These are phyloP conservation scores for Trichoderma harzianum DNA, from an alignment of 2,329 filamentous ascomycete species.

Conservation along the genomic window DNA sequence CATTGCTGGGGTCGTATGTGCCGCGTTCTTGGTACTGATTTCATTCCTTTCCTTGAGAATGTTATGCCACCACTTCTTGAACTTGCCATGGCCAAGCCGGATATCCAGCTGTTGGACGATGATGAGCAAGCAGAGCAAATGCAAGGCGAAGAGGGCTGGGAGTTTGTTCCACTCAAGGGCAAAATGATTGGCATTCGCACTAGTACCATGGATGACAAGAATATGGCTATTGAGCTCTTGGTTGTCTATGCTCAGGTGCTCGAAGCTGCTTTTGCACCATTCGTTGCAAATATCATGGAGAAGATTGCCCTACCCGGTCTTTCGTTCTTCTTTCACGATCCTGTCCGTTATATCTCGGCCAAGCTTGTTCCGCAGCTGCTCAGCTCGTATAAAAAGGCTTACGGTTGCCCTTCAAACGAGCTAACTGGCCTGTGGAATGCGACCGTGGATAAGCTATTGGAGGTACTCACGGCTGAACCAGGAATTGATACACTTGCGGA, in stretches of 20 bases:
- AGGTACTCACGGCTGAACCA: slow-evolving; percentile 89
- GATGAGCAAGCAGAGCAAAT: slow-evolving; percentile 91
- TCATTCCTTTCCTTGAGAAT: slow-evolving; percentile 84
- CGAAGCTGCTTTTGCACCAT: slow-evolving; percentile 88
- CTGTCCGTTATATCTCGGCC: slow-evolving; percentile 89
- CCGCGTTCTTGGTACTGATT: slow-evolving; percentile 83
- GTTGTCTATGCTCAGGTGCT: slow-evolving; percentile 96
- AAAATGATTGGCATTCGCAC: slow-evolving; percentile 99
- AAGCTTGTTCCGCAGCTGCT: slow-evolving; percentile 92
- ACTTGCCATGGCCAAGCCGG: slow-evolving; percentile 89
- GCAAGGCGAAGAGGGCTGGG: slow-evolving; percentile 95
- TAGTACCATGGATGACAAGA: slow-evolving; percentile 94
- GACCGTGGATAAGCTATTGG: slow-evolving; percentile 85
- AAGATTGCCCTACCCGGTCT: slow-evolving; percentile 92
- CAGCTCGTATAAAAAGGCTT: slow-evolving; percentile 89
- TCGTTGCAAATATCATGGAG: slow-evolving; percentile 90
- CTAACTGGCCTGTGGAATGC: slow-evolving; percentile 79
- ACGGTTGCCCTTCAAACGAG: slow-evolving; percentile 74
- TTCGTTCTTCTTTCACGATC: slow-evolving; percentile 99
- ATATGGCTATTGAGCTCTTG: slow-evolving; percentile 98
- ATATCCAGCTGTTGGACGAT: slow-evolving; percentile 93
- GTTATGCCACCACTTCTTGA: slow-evolving; percentile 94
- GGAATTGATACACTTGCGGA: slow-evolving; percentile 94
- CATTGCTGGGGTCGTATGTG: slow-evolving; percentile 99
- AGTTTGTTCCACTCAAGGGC: slow-evolving; percentile 91